Percentiles rank a stretch among this genome's conserved stretches.
Conservation (phyloP, 768 basidiomycete species). For the Amanita molliuscula region DNA sequence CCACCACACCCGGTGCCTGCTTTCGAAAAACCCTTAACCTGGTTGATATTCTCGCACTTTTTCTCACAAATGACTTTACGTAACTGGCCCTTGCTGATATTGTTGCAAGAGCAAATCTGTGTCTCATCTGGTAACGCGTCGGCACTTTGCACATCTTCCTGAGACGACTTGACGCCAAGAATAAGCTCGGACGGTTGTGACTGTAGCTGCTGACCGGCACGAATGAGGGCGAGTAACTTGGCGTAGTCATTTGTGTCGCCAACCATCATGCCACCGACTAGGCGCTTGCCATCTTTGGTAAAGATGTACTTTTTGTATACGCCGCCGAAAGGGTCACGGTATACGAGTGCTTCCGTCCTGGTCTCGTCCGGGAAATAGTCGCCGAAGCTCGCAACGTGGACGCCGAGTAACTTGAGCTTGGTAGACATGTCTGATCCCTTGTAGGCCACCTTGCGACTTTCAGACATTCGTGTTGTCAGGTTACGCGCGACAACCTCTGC, state of each 20-base stretch:
- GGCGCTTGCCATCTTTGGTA: slow-evolving; percentile 56
- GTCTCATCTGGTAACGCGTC: slow-evolving; percentile 63
- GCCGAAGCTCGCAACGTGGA: slow-evolving; percentile 57
- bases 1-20: slow-evolving; percentile 68
- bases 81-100: slow-evolving; percentile 53
- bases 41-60: slow-evolving; percentile 31
- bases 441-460: slow-evolving; percentile 12
- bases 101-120: slow-evolving; percentile 67
- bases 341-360: slow-evolving; percentile 19
- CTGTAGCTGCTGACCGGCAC: slow-evolving; percentile 40
- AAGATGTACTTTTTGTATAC: slow-evolving; percentile 76
- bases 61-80: slow-evolving; percentile 40
- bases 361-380: slow-evolving; percentile 59
- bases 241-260: slow-evolving; percentile 60
- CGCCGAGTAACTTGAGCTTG: slow-evolving; percentile 45
- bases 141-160: slow-evolving; percentile 44
- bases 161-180: slow-evolving; percentile 31
- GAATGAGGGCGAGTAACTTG: slow-evolving; percentile 59
- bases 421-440: slow-evolving; percentile 54
- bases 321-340: slow-evolving; percentile 61
- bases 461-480: slow-evolving; percentile 39
- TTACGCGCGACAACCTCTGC: slow-evolving; percentile 69
- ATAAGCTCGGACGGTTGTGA: slow-evolving; percentile 62
- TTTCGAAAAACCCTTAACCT: slow-evolving; percentile 58
- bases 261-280: slow-evolving; percentile 77